Evolutionary conservation across 2,329 filamentous ascomycete species (phyloP).

Genomic region (Akanthomyces uredinophilus): DNA sequence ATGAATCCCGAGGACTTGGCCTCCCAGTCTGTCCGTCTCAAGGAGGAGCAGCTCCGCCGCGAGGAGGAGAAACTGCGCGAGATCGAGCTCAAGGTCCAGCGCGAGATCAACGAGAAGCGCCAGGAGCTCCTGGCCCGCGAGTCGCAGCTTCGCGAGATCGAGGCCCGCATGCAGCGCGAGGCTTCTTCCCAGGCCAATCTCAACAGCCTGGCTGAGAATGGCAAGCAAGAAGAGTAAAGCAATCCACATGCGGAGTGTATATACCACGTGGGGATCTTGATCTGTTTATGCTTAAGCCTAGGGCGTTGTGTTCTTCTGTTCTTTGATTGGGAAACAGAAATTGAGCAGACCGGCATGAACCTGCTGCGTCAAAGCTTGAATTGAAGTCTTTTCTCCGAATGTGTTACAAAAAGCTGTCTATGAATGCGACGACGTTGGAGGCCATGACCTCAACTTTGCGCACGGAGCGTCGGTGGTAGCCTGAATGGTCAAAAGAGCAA

Average conservation of each 20-base stretch:
- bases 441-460: conserved; percentile 7
- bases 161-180: conserved; percentile 93
- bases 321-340: conserved; percentile 39
- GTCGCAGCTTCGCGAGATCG: conserved; percentile 97
- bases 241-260: conserved; percentile 1
- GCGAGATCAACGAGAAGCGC: conserved; percentile 99
- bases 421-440: conserved; percentile 29
- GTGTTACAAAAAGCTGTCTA: conserved; percentile 25
- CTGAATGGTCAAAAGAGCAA: conserved; percentile 10
- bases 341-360: conserved; percentile 31
- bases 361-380: conserved; percentile 34
- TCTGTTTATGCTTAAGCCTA: conserved; percentile 37
- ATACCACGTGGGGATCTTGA: conserved; percentile 25
- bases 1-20: conserved; percentile 98
- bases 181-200: conserved; percentile 53
- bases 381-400: conserved; percentile 30
- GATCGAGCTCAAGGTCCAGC: conserved; percentile 99
- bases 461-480: background rate
- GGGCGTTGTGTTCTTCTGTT: conserved; percentile 42
- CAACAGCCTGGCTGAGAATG: conserved; percentile 22
- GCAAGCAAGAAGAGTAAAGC: conserved; percentile 48
- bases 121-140: conserved; percentile 96
- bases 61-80: conserved; percentile 99
- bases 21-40: conserved; percentile 93
- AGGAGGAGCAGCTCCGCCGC: conserved; percentile 98